Conservation (phyloP, 2,329 filamentous ascomycete species). For the Colletotrichum sp. region DNA sequence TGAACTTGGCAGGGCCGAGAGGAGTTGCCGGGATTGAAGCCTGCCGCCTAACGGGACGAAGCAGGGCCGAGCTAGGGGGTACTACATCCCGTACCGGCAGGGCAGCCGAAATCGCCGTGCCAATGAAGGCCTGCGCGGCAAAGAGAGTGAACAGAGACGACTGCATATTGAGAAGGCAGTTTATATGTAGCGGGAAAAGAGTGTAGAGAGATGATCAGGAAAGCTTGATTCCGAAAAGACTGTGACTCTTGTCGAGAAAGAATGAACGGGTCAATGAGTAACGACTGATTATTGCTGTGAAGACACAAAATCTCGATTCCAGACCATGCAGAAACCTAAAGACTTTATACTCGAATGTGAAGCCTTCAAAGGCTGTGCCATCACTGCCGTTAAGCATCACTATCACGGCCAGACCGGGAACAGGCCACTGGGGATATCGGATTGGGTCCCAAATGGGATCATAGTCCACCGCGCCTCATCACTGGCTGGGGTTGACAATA, state of each 20-base stretch:
- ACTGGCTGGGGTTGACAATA: not conserved
- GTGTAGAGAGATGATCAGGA: not conserved
- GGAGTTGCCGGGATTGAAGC: not conserved
- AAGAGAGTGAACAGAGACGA: not conserved
- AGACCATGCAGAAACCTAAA: not conserved
- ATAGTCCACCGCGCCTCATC: not conserved
- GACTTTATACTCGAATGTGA: not conserved
- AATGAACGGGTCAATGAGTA: not conserved
- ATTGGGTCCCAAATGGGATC: not conserved
- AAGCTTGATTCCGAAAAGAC: not conserved
- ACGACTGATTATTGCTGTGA: not conserved
- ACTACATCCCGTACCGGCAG: not conserved
- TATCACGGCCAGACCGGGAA: not conserved
- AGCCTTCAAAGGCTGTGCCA: not conserved
- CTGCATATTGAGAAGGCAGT: not conserved
- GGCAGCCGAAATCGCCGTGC: not conserved
- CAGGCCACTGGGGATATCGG: not conserved
- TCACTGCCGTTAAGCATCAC: too few species aligned
- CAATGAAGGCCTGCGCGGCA: not conserved
- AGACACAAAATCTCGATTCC: not conserved
- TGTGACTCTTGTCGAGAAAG: not conserved
- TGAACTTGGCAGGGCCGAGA: constrained; percentile 19
- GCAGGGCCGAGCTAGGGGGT: not conserved
- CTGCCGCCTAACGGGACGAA: constrained; percentile 10
- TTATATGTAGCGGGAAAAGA: not conserved